These are phyloP conservation scores for Corinectria fuckeliana DNA, from an alignment of 2,329 filamentous ascomycete species.

Conservation along the genomic window DNA sequence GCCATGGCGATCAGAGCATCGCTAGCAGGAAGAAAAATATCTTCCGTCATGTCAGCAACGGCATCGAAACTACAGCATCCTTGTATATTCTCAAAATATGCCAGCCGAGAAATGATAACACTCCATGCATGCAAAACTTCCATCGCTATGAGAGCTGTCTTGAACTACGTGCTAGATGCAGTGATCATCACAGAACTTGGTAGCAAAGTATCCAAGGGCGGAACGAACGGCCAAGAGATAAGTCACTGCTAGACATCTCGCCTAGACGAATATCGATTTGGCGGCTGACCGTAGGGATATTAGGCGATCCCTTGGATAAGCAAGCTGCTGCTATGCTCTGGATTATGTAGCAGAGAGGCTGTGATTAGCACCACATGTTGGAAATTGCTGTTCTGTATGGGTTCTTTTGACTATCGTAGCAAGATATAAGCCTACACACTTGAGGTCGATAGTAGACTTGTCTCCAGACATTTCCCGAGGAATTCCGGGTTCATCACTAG, in stretches of 20 bases:
- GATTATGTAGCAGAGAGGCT: slow-evolving; percentile 65
- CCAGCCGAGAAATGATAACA: slow-evolving; percentile 24
- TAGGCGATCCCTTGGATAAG: slow-evolving; percentile 55
- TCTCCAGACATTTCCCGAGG: no score
- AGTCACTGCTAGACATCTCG: slow-evolving; percentile 44
- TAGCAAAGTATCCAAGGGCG: slow-evolving; percentile 6
- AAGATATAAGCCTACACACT: slow-evolving; percentile 67
- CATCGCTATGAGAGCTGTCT: slow-evolving; percentile 1
- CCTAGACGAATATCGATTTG: slow-evolving; percentile 28
- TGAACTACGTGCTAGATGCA: slow-evolving; percentile 26
- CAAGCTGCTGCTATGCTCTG: slow-evolving; percentile 70
- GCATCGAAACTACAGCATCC: slow-evolving; percentile 50
- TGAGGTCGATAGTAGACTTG: no score
- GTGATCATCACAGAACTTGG: slow-evolving; percentile 20
- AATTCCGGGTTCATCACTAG: no score
- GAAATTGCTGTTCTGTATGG: slow-evolving; percentile 65
- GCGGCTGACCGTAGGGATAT: slow-evolving; percentile 58
- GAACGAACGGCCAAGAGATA: slow-evolving; percentile 44
- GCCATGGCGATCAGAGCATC: slow-evolving; percentile 51
- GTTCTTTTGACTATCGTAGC: slow-evolving; percentile 67
- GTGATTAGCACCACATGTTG: slow-evolving; percentile 62
- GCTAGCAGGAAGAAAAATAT: slow-evolving; percentile 50
- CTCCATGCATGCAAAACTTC: slow-evolving; percentile 27
- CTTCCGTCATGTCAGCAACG: slow-evolving; percentile 53
- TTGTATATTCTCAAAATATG: slow-evolving; percentile 30